Evolutionary conservation across 106 monocot species (phyloP).

Genomic region (Agapanthus africanus): DNA sequence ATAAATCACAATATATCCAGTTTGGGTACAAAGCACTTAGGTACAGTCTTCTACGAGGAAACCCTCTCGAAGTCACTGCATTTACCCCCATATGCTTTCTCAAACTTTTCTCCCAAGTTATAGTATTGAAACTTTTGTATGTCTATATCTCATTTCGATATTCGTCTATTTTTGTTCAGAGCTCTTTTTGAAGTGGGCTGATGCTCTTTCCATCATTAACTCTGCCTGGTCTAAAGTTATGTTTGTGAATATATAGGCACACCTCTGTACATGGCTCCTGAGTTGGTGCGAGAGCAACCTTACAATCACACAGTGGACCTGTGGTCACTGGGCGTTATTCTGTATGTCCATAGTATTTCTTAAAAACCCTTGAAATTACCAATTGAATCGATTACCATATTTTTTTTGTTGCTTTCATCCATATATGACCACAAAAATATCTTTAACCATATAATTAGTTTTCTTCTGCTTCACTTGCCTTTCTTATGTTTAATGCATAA

Average conservation of each 20-base stretch:
- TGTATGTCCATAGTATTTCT: constrained; percentile 50
- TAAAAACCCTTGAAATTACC: too few species aligned
- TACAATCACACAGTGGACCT: constrained; percentile 97
- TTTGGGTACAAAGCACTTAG: neutral
- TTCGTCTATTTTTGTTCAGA: neutral
- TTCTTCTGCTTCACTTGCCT: too few species aligned
- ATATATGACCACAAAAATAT: too few species aligned
- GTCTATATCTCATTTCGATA: neutral
- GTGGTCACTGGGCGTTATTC: constrained; percentile 98
- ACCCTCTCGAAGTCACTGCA: neutral
- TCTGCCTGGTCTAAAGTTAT: neutral
- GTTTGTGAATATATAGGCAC: constrained; percentile 44
- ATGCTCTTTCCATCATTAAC: neutral
- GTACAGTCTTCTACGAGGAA: neutral
- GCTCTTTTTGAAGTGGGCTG: neutral
- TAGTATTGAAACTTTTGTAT: neutral
- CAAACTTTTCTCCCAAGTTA: neutral
- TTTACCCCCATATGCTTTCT: neutral
- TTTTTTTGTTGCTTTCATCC: too few species aligned
- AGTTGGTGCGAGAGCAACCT: constrained; percentile 92
- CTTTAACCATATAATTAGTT: too few species aligned
- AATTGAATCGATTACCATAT: too few species aligned
- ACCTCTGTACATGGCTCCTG: constrained; percentile 98
- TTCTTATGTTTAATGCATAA: too few species aligned
- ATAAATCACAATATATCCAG: neutral